Conservation (phyloP, 768 basidiomycete species). For the Lentinula edodes region DNA sequence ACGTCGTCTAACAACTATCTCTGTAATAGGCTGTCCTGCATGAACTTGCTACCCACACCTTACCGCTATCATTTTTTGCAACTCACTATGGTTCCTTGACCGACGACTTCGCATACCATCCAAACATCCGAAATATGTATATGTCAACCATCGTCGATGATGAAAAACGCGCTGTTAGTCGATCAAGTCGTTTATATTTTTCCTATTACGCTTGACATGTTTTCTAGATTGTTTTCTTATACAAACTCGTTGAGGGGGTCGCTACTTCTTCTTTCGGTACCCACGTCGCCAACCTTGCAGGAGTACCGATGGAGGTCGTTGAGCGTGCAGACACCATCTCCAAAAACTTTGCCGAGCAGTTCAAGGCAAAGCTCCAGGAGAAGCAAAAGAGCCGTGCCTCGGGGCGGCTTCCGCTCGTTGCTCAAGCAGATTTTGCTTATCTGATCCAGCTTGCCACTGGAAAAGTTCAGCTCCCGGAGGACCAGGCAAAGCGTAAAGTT, state of each 20-base stretch:
- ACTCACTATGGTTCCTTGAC: conserved; percentile 97
- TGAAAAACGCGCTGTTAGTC: conserved; percentile 74
- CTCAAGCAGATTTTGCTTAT: conserved; percentile 89
- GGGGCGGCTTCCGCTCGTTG: conserved; percentile 65
- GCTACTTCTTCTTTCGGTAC: conserved; percentile 89
- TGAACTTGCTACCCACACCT: conserved; percentile 87
- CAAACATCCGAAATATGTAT: conserved; percentile 91
- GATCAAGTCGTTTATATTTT: background rate
- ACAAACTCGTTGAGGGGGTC: conserved; percentile 88
- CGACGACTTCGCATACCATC: conserved; percentile 88
- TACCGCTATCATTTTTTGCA: conserved; percentile 92
- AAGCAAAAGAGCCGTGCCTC: conserved; percentile 50
- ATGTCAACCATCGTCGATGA: conserved; percentile 95
- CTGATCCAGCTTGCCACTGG: conserved; percentile 60
- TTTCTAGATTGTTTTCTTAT: conserved; percentile 81
- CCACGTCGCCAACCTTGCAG: conserved; percentile 92
- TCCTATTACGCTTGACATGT: conserved; percentile 6
- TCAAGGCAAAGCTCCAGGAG: conserved; percentile 72
- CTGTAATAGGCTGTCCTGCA: conserved; percentile 76
- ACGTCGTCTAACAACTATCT: background rate
- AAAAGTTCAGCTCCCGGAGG: conserved; percentile 43
- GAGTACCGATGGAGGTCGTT: conserved; percentile 82
- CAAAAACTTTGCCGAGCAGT: conserved; percentile 79
- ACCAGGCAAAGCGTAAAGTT: conserved; percentile 46
- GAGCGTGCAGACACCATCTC: conserved; percentile 86